phyloP scores from a whole-genome alignment of 441 rosid genomes.

The Raphanus hybrid region DNA sequence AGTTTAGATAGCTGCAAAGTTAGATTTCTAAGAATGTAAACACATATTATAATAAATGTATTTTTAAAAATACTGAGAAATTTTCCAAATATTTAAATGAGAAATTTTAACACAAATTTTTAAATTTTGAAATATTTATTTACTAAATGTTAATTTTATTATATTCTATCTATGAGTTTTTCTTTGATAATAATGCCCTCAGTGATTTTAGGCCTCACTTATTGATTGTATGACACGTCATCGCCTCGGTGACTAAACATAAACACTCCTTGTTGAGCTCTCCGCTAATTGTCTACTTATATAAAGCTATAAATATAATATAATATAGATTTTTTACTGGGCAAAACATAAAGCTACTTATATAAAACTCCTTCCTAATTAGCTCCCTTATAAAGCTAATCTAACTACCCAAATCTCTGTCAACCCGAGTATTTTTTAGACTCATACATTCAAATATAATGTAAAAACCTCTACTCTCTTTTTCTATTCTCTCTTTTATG shows the following conservation, averaged over 20 bases:
- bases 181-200: too few species aligned
- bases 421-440: conserved; percentile 10
- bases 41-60: too few species aligned
- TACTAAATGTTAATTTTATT: too few species aligned
- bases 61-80: too few species aligned
- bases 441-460: conserved; percentile 12
- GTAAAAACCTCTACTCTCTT: conserved; percentile 11
- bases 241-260: conserved; percentile 26
- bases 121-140: too few species aligned
- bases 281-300: conserved; percentile 21
- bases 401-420: conserved; percentile 7
- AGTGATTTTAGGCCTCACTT: not conserved
- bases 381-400: conserved; percentile 21
- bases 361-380: not conserved
- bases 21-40: too few species aligned
- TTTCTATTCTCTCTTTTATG: not conserved
- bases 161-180: too few species aligned
- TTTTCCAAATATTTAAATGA: too few species aligned
- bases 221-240: conserved; percentile 36
- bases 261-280: conserved; percentile 11
- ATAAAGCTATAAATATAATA: not conserved
- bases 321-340: not conserved
- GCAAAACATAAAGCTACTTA: not conserved
- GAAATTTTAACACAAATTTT: too few species aligned
- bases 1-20: too few species aligned